phyloP scores from a whole-genome alignment of 2,329 filamentous ascomycete genomes.

The Fusarium austroafricanum region DNA sequence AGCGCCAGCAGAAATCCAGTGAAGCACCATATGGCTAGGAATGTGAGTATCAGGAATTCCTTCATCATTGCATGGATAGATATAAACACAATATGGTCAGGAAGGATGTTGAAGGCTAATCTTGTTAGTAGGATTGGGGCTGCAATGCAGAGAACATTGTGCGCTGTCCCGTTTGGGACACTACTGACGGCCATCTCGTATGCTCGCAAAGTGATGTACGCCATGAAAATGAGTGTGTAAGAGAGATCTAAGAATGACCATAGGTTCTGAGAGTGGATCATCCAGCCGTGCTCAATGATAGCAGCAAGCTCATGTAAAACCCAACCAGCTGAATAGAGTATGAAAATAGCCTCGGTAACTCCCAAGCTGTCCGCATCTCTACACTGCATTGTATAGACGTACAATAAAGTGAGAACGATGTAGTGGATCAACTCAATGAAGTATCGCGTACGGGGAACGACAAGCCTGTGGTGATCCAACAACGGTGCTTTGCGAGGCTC shows the following conservation, averaged over 20 bases:
- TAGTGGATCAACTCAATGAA: constrained; percentile 74
- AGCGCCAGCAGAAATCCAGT: constrained; percentile 75
- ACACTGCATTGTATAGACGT: constrained; percentile 70
- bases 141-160: constrained; percentile 72
- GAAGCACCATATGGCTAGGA: constrained; percentile 74
- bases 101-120: constrained; percentile 77
- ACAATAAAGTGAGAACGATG: constrained; percentile 68
- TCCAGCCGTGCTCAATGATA: constrained; percentile 71
- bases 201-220: constrained; percentile 68
- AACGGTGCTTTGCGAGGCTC: constrained; percentile 72
- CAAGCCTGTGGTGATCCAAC: constrained; percentile 76
- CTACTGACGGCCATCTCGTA: constrained; percentile 61
- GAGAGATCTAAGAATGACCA: constrained; percentile 80
- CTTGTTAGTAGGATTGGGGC: constrained; percentile 75
- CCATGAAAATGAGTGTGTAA: constrained; percentile 70
- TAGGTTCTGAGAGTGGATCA: constrained; percentile 76
- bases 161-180: constrained; percentile 61
- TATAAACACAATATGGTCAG: constrained; percentile 79
- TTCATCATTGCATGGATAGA: constrained; percentile 78
- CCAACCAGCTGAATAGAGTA: constrained; percentile 74
- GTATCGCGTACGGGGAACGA: constrained; percentile 74
- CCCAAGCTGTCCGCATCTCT: constrained; percentile 58
- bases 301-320: constrained; percentile 72
- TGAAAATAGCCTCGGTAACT: constrained; percentile 67
- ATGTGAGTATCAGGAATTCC: constrained; percentile 73